These are phyloP conservation scores for Sporothrix dimorphospora DNA, from an alignment of 2,329 filamentous ascomycete species.

Conservation along the genomic window DNA sequence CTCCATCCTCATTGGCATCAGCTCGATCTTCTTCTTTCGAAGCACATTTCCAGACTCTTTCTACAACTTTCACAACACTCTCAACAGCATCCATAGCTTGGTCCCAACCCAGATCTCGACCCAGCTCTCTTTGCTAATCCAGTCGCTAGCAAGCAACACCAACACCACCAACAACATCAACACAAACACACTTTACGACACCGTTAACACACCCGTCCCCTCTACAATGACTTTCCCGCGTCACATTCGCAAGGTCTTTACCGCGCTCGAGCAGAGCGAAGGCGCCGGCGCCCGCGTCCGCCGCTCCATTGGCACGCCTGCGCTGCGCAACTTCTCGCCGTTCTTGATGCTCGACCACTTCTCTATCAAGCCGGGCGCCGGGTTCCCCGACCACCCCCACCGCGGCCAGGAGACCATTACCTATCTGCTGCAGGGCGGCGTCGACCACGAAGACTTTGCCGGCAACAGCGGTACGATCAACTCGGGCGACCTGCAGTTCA, in stretches of 20 bases:
- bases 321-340: conserved; percentile 83
- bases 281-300: conserved; percentile 86
- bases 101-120: conserved; percentile 23
- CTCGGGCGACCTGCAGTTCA: conserved; percentile 92
- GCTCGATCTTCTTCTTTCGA: conserved; percentile 39
- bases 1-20: conserved; percentile 45
- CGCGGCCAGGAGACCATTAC: conserved; percentile 87
- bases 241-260: conserved; percentile 79
- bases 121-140: conserved; percentile 7
- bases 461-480: conserved; percentile 83
- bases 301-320: conserved; percentile 81
- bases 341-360: conserved; percentile 98
- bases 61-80: conserved; percentile 37
- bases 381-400: conserved; percentile 86
- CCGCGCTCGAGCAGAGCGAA: conserved; percentile 83
- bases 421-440: conserved; percentile 80
- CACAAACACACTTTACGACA: conserved; percentile 22
- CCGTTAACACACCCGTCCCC: conserved; percentile 48
- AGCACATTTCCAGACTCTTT: conserved; percentile 32
- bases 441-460: conserved; percentile 92
- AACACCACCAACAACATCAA: conserved; percentile 30
- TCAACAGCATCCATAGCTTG: conserved; percentile 37
- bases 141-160: conserved; percentile 28
- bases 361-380: conserved; percentile 74
- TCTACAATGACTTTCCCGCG: conserved; percentile 69